These are phyloP conservation scores for Suillus americanus DNA, from an alignment of 768 basidiomycete genomes.

Conservation along the genomic window DNA sequence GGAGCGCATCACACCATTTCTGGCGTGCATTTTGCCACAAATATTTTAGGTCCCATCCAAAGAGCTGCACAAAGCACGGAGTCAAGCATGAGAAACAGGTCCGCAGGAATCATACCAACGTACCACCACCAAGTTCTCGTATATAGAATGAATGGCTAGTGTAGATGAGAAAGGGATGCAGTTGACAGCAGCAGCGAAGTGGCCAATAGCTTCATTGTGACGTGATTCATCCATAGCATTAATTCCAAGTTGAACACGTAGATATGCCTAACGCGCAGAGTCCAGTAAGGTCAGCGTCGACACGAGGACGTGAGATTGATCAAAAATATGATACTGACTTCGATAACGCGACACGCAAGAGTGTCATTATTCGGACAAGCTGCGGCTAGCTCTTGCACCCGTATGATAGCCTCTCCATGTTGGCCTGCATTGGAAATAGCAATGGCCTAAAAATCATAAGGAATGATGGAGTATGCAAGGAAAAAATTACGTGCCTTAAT, in stretches of 20 bases:
- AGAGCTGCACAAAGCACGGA: not conserved
- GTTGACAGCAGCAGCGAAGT: not conserved
- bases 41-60: not conserved
- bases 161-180: not conserved
- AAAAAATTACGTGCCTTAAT: not conserved
- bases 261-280: not conserved
- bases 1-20: not conserved
- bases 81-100: not conserved
- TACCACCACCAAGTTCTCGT: not conserved
- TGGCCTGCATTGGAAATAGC: not conserved
- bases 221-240: not conserved
- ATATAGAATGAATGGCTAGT: not conserved
- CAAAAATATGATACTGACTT: not conserved
- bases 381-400: not conserved
- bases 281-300: not conserved
- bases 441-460: not conserved
- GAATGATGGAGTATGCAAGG: not conserved
- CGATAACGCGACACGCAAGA: not conserved
- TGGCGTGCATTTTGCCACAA: not conserved
- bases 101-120: not conserved
- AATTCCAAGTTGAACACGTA: not conserved
- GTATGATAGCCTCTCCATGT: not conserved
- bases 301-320: not conserved
- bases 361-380: not conserved
- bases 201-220: not conserved